A percentile compares a stretch with the other conserved stretches of the same genome.
Conservation (phyloP, 805 yeast genomes). For the Metschnikowia drakensbergensis region DNA sequence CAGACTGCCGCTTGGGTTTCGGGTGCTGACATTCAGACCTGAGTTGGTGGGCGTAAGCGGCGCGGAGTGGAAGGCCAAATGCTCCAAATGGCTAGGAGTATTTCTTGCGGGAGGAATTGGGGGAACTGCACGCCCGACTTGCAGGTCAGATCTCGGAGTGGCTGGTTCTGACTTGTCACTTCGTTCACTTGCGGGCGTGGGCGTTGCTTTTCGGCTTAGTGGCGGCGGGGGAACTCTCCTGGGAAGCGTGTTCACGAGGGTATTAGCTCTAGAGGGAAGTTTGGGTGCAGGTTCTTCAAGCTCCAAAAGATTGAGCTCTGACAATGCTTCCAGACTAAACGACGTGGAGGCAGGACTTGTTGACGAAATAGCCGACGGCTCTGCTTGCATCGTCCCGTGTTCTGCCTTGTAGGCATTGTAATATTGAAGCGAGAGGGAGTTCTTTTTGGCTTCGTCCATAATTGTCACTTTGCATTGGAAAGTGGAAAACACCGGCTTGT, state of each 20-base stretch:
- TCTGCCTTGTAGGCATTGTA: constrained; percentile 30
- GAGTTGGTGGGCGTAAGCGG: constrained; percentile 39
- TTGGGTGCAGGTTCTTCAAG: constrained; percentile 23
- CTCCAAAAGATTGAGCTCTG: constrained; percentile 37
- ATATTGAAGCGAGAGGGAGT: constrained; percentile 24
- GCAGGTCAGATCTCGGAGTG: too few species aligned
- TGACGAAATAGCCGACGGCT: constrained; percentile 7
- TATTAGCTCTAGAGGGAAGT: constrained; percentile 21
- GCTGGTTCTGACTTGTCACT: not conserved
- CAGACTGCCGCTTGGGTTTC: not conserved
- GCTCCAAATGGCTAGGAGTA: constrained; percentile 9
- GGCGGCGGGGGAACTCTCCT: constrained; percentile 32
- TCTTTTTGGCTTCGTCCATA: constrained; percentile 46
- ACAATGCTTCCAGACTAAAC: constrained; percentile 28
- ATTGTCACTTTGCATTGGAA: constrained; percentile 64
- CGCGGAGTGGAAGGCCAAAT: constrained; percentile 33
- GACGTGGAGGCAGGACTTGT: constrained; percentile 3
- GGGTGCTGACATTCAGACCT: constrained; percentile 3
- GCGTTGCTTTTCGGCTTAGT: constrained; percentile 15
- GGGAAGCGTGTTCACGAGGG: constrained; percentile 15
- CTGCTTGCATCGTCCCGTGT: constrained; percentile 21
- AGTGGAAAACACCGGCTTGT: constrained; percentile 86
- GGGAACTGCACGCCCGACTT: not conserved
- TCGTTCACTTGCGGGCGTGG: not conserved
- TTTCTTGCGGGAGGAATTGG: constrained; percentile 9